Conservation (phyloP, 352 stramenopile genomes). For the Phytophthora boehmeriae region DNA sequence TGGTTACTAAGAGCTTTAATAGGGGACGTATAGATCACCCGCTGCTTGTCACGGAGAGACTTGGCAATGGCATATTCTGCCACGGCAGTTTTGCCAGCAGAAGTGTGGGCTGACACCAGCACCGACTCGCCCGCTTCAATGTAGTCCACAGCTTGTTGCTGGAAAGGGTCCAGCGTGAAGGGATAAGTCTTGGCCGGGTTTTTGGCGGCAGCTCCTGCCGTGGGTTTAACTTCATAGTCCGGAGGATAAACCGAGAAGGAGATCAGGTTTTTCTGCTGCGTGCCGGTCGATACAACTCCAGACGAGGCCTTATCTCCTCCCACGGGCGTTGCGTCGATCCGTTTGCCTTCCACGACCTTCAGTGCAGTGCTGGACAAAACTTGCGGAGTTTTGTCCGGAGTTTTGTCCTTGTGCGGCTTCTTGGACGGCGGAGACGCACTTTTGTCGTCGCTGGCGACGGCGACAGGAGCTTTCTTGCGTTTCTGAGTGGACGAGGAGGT, state of each 20-base stretch:
- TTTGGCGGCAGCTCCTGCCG: constrained; percentile 50
- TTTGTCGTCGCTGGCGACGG: constrained; percentile 35
- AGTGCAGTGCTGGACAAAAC: constrained; percentile 30
- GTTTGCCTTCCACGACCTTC: constrained; percentile 74
- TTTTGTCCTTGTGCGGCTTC: constrained; percentile 46
- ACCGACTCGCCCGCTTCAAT: constrained; percentile 98
- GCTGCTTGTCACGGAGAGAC: constrained; percentile 90
- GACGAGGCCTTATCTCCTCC: constrained; percentile 39
- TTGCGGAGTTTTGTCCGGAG: constrained; percentile 2
- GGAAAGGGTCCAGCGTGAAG: constrained; percentile 99
- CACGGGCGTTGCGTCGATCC: constrained; percentile 70
- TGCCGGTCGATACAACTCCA: constrained; percentile 91
- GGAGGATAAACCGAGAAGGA: constrained; percentile 93
- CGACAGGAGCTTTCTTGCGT: constrained; percentile 44
- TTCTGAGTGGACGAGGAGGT: constrained; percentile 36
- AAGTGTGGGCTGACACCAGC: constrained; percentile 98
- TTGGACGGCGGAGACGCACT: constrained; percentile 48
- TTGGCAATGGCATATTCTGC: constrained; percentile 99
- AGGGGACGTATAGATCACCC: constrained; percentile 99
- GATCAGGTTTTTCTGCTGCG: constrained; percentile 95
- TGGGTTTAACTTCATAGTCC: constrained; percentile 56
- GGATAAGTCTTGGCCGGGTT: constrained; percentile 97
- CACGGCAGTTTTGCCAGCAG: constrained; percentile 96
- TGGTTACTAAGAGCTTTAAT: constrained; percentile 99
- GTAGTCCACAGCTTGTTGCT: constrained; percentile 95